Evolutionary conservation across 352 stramenopile genomes (phyloP).

Genomic region (Phytophthora sp.): DNA sequence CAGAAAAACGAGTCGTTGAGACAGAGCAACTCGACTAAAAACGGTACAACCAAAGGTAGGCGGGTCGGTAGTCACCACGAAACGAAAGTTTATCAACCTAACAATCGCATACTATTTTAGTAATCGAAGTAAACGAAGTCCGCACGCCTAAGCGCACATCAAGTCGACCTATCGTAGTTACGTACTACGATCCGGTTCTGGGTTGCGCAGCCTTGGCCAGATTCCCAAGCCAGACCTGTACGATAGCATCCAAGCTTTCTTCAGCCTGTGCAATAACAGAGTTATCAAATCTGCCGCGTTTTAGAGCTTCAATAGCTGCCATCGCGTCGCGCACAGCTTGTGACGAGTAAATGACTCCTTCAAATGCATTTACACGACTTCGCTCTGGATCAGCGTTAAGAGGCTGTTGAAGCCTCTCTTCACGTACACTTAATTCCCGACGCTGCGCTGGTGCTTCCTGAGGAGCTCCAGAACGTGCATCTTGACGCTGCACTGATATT

Average conservation of each 20-base stretch:
- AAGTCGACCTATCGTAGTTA: too few species aligned
- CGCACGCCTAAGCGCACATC: too few species aligned
- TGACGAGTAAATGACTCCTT: constrained; percentile 24
- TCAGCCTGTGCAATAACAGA: constrained; percentile 15
- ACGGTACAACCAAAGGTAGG: too few species aligned
- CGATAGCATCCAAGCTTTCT: constrained; percentile 22
- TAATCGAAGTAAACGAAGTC: too few species aligned
- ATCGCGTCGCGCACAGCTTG: constrained; percentile 29
- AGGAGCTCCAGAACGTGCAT: background rate
- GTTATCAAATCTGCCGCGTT: constrained; percentile 18
- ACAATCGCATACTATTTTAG: too few species aligned
- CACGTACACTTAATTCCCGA: background rate
- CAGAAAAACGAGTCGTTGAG: too few species aligned
- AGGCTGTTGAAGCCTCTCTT: constrained; percentile 7
- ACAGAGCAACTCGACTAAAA: too few species aligned
- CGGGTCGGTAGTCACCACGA: too few species aligned
- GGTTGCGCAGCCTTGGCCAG: constrained; percentile 17
- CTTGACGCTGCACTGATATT: background rate
- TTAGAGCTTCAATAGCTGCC: constrained; percentile 24
- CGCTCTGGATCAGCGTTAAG: background rate
- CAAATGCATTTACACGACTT: constrained; percentile 9
- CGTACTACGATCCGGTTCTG: too few species aligned
- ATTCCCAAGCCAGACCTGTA: constrained; percentile 27
- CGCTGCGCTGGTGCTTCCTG: background rate
- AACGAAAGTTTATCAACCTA: too few species aligned